Evolutionary conservation across 192 early-diverging fungal genomes (phyloP), one percentile per base, ranked within the genome.

Genomic region (Coemansia sp.): DNA sequence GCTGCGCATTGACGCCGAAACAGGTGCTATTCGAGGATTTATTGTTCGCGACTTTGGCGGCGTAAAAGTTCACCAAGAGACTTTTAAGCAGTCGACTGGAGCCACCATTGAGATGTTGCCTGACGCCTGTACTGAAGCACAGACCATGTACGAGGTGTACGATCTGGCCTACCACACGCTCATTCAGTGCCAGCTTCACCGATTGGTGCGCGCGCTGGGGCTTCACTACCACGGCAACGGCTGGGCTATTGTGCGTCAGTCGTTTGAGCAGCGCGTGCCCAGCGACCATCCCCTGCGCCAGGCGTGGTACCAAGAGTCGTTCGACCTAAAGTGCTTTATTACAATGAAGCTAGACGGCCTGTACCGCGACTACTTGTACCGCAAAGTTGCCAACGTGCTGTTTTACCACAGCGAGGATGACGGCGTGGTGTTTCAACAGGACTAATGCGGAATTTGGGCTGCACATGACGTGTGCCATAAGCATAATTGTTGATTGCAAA

Each of bases 21-120:
- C 85, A 1, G 84, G 83, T 39, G 60, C 73, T 27, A 62, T 87
- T 9, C 69, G 64, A 27, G 87, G 87, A 17, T 89, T 89, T 70
- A 71, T 87, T 38, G 78, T 85, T 47, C 85, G 88, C 21, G 88
- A 89, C 74, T 89, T 86, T 82, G 88, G 88, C 59, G 88, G 88
- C 24, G 65, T 89, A 51, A 88, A 86, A 64, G 72, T 83, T 10
- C 88, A 88, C 59, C 73, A 66, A 23, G 69, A 77, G 35, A 87
- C 85, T 9, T 72, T 89, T 12, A 57, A 19, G 1, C 41, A 60
- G 8, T 75, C 80, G 7, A 80, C 70, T n/a, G 86, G 85, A 11
- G 69, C 65, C 8, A 37, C 72, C 8, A 75, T 83, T 27, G 82
- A 84, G 15, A 83, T 85, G 57, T 60, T 89, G 8, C 82, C 87